Percentiles rank a stretch among this genome's conserved stretches.
Evolutionary conservation across 768 basidiomycete species (phyloP).

Genomic region (Lactarius evosmus): DNA sequence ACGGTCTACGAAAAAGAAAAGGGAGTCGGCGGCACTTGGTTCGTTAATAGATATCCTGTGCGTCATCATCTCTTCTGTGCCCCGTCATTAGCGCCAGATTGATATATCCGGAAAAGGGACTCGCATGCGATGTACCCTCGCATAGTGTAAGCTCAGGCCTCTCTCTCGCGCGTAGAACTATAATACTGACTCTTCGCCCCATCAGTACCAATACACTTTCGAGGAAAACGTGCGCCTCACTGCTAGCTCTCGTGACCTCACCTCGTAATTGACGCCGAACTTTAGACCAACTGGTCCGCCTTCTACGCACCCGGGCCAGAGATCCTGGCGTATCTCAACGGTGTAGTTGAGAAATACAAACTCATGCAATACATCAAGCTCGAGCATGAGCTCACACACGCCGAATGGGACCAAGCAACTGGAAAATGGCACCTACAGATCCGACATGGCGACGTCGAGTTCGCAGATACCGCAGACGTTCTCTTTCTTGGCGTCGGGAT

Average conservation of each 20-base stretch:
- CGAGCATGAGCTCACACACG: slow-evolving; percentile 47
- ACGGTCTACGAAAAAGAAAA: slow-evolving; percentile 57
- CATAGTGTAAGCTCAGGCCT: slow-evolving; percentile 42
- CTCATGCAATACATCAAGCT: too few species aligned
- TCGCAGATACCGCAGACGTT: too few species aligned
- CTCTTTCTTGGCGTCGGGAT: too few species aligned
- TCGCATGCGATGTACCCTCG: slow-evolving; percentile 61
- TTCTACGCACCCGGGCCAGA: too few species aligned
- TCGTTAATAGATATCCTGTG: slow-evolving; percentile 52
- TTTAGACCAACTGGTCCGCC: too few species aligned
- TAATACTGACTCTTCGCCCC: slow-evolving; percentile 3
- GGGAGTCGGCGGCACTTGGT: slow-evolving; percentile 68
- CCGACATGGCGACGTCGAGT: slow-evolving; percentile 29
- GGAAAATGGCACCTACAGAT: slow-evolving; percentile 59
- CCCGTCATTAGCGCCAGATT: not conserved
- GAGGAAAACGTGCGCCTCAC: slow-evolving; percentile 49
- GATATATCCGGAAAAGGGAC: too few species aligned
- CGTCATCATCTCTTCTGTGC: slow-evolving; percentile 25
- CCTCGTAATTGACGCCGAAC: too few species aligned
- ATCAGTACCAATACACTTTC: slow-evolving; percentile 58
- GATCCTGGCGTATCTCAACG: too few species aligned
- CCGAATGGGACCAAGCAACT: too few species aligned
- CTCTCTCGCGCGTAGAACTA: not conserved
- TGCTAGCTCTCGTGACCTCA: too few species aligned
- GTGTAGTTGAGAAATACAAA: too few species aligned